These are phyloP conservation scores for Penicillium angulare DNA, from an alignment of 495 filamentous ascomycete genomes.

Conservation along the genomic window DNA sequence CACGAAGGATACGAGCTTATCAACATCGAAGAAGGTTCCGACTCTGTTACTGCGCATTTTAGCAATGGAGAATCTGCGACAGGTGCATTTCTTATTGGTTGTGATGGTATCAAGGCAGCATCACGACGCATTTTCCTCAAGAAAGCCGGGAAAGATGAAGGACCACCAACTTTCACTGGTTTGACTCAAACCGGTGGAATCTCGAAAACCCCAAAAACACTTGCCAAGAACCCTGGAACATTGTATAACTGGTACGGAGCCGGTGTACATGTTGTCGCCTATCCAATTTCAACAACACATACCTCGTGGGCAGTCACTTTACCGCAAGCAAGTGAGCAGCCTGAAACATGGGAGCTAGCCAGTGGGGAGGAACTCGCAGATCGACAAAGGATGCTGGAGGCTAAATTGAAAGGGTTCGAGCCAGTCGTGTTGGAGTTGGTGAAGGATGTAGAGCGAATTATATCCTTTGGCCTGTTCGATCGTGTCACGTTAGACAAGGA, in stretches of 20 bases:
- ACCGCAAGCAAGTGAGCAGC: background rate
- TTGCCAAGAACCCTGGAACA: background rate
- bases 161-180: background rate
- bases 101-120: background rate
- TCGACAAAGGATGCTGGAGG: background rate
- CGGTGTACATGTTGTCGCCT: background rate
- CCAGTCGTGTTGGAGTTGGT: background rate
- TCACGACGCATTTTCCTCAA: background rate
- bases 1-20: background rate
- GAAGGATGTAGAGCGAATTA: background rate
- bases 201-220: background rate
- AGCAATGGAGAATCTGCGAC: background rate
- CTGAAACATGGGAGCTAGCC: background rate
- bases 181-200: background rate
- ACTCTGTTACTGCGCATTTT: background rate
- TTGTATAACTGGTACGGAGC: background rate
- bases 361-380: background rate
- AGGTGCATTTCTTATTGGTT: background rate
- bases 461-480: background rate
- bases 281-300: background rate
- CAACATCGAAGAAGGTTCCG: background rate
- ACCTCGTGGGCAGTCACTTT: background rate
- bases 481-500: background rate
- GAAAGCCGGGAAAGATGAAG: background rate
- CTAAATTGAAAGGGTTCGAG: background rate